Evolutionary conservation across 306 rosid genomes (phyloP).

Genomic region (Pachyrhizus erosus): DNA sequence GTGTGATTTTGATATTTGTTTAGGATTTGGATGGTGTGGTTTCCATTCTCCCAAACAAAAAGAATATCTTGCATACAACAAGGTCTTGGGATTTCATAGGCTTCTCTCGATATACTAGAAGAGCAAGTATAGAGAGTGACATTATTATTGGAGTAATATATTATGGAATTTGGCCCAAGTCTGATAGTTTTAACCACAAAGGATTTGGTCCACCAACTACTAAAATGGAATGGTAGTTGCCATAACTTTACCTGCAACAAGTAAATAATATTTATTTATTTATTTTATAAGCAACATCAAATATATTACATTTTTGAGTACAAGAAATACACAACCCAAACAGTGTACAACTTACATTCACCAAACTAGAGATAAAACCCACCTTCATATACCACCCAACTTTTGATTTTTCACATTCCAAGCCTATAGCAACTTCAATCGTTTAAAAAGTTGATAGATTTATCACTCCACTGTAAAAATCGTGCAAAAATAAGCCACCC

Average conservation of each 20-base stretch:
- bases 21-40: constrained; percentile 40
- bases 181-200: constrained; percentile 48
- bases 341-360: too few relatives aligned
- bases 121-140: constrained; percentile 40
- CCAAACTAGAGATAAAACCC: too few relatives aligned
- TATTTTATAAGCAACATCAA: too few relatives aligned
- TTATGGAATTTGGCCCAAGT: constrained; percentile 60
- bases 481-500: too few relatives aligned
- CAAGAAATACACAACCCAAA: too few relatives aligned
- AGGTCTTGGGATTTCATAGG: constrained; percentile 41
- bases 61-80: constrained; percentile 44
- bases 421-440: too few relatives aligned
- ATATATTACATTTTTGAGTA: too few relatives aligned
- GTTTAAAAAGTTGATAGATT: too few relatives aligned
- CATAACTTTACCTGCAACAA: constrained; percentile 49
- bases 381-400: too few relatives aligned
- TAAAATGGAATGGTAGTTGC: constrained; percentile 61
- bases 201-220: constrained; percentile 20
- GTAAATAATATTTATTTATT: neutral
- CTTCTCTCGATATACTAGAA: constrained; percentile 23
- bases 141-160: constrained; percentile 57
- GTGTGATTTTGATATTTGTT: neutral
- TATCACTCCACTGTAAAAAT: too few relatives aligned
- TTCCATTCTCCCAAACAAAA: constrained; percentile 52
- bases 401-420: too few relatives aligned